Evolutionary conservation across 345 rosid species (phyloP).

Genomic region (Litchi chinensis): DNA sequence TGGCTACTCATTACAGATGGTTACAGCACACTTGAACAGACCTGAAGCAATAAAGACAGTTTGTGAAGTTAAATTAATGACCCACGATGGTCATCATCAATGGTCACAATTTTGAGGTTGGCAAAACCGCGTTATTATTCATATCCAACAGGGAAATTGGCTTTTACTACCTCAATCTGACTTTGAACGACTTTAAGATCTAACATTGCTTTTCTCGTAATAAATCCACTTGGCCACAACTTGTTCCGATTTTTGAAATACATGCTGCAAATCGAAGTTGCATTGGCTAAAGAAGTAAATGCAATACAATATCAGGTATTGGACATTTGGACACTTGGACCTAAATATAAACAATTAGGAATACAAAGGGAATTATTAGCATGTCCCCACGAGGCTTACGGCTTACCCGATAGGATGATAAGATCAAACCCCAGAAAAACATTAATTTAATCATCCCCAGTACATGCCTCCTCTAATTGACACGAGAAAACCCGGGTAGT

Average conservation of each 20-base stretch:
- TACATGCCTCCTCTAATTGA: not conserved
- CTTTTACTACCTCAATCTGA: not conserved
- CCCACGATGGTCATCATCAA: not conserved
- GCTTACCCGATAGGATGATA: not conserved
- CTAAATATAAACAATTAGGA: not conserved
- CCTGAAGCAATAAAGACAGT: not conserved
- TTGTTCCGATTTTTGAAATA: not conserved
- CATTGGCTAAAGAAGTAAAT: too few species aligned
- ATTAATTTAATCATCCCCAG: not conserved
- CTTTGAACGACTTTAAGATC: not conserved
- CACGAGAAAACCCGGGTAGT: not conserved
- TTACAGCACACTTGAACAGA: not conserved
- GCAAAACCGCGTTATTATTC: slow-evolving; percentile 4
- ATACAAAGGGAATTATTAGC: not conserved
- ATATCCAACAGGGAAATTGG: not conserved
- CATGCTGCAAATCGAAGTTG: too few species aligned
- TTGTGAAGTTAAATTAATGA: slow-evolving; percentile 8
- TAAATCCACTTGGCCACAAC: not conserved
- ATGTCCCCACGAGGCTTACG: not conserved
- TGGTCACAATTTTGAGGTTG: not conserved
- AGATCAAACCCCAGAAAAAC: not conserved
- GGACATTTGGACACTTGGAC: not conserved
- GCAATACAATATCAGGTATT: too few species aligned
- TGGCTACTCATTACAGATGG: not conserved
- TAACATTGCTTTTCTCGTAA: not conserved